These are phyloP conservation scores for Fusarium sp. DNA, from an alignment of 2,329 filamentous ascomycete species.

Conservation along the genomic window DNA sequence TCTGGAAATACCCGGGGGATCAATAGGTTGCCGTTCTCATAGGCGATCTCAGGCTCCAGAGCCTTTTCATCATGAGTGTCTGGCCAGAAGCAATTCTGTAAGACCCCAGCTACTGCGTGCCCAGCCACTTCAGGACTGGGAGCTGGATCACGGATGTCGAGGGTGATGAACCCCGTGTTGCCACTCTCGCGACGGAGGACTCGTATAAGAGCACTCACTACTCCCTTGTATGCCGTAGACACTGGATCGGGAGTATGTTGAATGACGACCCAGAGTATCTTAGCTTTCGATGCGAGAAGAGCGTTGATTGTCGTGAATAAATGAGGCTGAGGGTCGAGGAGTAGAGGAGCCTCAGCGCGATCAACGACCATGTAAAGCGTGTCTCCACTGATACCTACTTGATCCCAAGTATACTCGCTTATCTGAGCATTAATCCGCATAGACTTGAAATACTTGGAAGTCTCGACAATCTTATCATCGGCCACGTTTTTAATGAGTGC, in stretches of 20 bases:
- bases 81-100: neutral
- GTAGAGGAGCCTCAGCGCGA: neutral
- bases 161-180: neutral
- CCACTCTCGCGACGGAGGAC: constrained; percentile 6
- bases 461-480: neutral
- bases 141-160: neutral
- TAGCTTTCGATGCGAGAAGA: neutral
- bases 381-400: neutral
- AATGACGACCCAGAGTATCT: neutral
- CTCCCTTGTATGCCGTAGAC: neutral
- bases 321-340: neutral
- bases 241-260: neutral
- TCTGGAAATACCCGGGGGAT: constrained; percentile 1
- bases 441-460: neutral
- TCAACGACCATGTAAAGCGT: neutral
- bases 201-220: neutral
- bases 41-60: neutral
- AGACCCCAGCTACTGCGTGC: neutral
- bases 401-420: neutral
- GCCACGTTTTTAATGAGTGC: neutral
- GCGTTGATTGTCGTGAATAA: neutral
- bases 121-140: neutral
- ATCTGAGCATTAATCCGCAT: neutral
- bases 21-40: neutral
- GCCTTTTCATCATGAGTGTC: neutral